Evolutionary conservation across 2,329 filamentous ascomycete genomes (phyloP).

Genomic region (Cladobotryum protrusum): DNA sequence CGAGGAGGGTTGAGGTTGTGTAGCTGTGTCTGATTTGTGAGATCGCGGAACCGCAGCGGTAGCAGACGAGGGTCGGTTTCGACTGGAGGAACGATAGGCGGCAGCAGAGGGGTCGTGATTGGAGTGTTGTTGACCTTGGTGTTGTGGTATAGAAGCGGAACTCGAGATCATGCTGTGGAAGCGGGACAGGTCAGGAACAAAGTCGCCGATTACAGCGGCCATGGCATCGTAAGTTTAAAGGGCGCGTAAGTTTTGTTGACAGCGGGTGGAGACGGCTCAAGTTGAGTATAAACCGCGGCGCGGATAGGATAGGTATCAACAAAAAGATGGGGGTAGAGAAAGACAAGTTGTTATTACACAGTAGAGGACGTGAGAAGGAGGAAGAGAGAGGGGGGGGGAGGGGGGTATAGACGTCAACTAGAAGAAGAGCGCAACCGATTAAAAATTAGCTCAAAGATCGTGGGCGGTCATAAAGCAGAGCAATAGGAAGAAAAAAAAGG

Average conservation of each 20-base stretch:
- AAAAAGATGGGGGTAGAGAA: background rate
- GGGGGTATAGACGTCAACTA: conserved; percentile 9
- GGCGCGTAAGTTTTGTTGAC: too few relatives aligned
- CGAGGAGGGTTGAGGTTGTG: conserved; percentile 10
- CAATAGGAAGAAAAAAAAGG: conserved; percentile 2
- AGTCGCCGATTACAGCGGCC: conserved; percentile 63
- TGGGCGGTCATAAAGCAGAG: conserved; percentile 8
- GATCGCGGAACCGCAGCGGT: background rate
- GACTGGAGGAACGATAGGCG: conserved; percentile 11
- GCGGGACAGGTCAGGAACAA: conserved; percentile 64
- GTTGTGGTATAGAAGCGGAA: conserved; percentile 34
- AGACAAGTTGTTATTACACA: too few relatives aligned
- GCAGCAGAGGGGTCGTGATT: conserved; percentile 8
- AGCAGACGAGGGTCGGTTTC: conserved; percentile 6
- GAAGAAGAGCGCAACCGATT: conserved; percentile 10
- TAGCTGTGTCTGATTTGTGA: background rate
- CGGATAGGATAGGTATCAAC: background rate
- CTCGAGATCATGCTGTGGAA: conserved; percentile 64
- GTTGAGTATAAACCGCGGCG: background rate
- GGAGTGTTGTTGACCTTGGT: conserved; percentile 38
- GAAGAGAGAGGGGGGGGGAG: background rate
- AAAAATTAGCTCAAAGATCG: conserved; percentile 11
- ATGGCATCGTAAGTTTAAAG: conserved; percentile 39
- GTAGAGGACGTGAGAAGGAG: background rate
- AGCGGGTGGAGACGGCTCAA: background rate